Percentiles rank a stretch among this genome's conserved stretches.
These are phyloP conservation scores for Alternaria ethzedia DNA, from an alignment of 2,329 filamentous ascomycete genomes.

Conservation along the genomic window DNA sequence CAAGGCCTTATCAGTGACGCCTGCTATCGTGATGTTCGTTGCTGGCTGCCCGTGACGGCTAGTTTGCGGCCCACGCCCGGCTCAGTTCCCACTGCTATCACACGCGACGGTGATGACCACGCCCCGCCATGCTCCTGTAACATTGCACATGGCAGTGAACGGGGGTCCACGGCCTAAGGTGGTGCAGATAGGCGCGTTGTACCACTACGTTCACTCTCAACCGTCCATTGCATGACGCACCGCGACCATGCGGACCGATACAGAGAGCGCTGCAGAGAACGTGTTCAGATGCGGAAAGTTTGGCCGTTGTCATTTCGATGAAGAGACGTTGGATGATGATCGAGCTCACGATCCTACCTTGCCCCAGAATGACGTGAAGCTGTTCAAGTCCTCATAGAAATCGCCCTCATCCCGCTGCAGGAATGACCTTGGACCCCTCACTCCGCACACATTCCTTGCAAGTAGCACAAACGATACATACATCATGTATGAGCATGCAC, in stretches of 20 bases:
- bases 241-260: constrained; percentile 17
- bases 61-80: constrained; percentile 2
- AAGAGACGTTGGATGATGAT: constrained; percentile 30
- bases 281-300: constrained; percentile 25
- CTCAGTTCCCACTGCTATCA: constrained; percentile 7
- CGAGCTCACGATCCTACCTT: constrained; percentile 17
- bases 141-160: constrained; percentile 25
- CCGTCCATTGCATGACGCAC: constrained; percentile 33
- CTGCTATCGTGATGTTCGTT: not conserved
- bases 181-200: constrained; percentile 38
- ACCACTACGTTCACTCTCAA: constrained; percentile 36
- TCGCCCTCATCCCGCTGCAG: constrained; percentile 8
- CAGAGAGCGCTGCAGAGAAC: constrained; percentile 5
- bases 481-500: constrained; percentile 43
- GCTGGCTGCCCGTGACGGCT: not conserved
- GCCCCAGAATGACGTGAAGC: constrained; percentile 32
- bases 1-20: not conserved
- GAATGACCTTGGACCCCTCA: not conserved
- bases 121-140: constrained; percentile 33
- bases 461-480: constrained; percentile 14
- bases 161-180: constrained; percentile 5
- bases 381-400: constrained; percentile 22
- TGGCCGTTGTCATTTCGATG: constrained; percentile 30
- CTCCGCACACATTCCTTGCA: not conserved
- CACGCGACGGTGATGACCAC: not conserved